Evolutionary conservation across 2,329 filamentous ascomycete species (phyloP), one percentile per base, ranked within the genome.

Genomic region (Pseudocercospora macadamiae): DNA sequence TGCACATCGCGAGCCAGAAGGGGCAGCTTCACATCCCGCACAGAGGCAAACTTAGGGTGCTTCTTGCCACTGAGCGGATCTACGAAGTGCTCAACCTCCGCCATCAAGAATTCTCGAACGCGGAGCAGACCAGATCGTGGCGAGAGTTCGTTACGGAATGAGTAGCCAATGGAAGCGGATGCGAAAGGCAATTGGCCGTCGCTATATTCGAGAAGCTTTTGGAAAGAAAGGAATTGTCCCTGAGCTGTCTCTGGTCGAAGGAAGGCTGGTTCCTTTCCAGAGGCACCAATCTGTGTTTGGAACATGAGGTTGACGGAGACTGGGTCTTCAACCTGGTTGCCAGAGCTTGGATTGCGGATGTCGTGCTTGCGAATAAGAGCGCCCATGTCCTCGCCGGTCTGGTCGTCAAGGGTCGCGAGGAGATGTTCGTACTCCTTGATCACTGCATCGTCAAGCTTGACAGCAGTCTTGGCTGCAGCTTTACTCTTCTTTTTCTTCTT

Each of bases 291-390:
- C 32, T 90, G 83, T 39, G 93, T 97, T 77, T 93, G 89, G 83
- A 97, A 99, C 95, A 99, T 99, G 71, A 99, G 87, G 80, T 99
- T 99, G 85, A 97, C 97, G 39, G 91, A 83, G 51, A 96, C 89
- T 3, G 95, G 95, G 26, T 89, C 88, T 25, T 86, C 84, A 34
- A 96, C 87, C 68, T 90, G 85, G 62, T 86, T 85, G 67, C 87
- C 89, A 67, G 89, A 96, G 51, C 83, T 83, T 25, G 93, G 93
- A 78, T 96, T 96, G 78, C 86, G 90, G 76, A 99, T 89, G 66
- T 96, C 87, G 77, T 95, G 89, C 80, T 96, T 96, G 73, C 83
- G 86, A 80, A 99, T 97, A 59, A 99, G 84, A 70, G 88, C 81
- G 61, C 91, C 93, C 60, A 97, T 89, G 76, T 93, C 88, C 44